A percentile compares a stretch with the other conserved stretches of the same genome.
phyloP scores from a whole-genome alignment of 306 rosid species.

The Cicer arietinum region DNA sequence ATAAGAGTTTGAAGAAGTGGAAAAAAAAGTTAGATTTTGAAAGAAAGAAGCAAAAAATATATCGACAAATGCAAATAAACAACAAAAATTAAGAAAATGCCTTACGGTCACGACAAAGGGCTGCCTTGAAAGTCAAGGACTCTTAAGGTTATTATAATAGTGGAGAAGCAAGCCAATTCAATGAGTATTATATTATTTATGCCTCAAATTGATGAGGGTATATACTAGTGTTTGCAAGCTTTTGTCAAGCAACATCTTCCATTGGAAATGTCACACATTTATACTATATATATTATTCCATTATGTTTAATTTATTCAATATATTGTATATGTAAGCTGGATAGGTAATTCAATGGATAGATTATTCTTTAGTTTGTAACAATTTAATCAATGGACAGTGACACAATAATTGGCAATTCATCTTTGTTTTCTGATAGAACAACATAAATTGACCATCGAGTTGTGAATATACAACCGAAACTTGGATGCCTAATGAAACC shows the following conservation, averaged over 20 bases:
- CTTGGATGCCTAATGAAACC: constrained; percentile 29
- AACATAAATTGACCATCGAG: constrained; percentile 12
- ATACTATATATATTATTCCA: constrained; percentile 19
- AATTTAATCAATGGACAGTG: constrained; percentile 13
- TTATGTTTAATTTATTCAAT: constrained; percentile 14
- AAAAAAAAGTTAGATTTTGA: constrained; percentile 20
- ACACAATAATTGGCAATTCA: constrained; percentile 7
- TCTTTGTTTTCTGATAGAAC: not conserved
- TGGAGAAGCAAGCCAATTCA: constrained; percentile 26
- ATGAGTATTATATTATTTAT: constrained; percentile 39
- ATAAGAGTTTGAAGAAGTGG: constrained; percentile 25
- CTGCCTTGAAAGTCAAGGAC: constrained; percentile 72
- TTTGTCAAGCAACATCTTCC: constrained; percentile 48
- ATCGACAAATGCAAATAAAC: constrained; percentile 57
- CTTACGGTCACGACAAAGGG: constrained; percentile 64
- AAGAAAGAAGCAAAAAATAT: constrained; percentile 45
- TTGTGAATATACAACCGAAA: not conserved
- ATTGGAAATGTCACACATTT: constrained; percentile 52
- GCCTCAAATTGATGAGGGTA: constrained; percentile 32
- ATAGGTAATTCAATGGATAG: not conserved
- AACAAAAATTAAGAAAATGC: constrained; percentile 44
- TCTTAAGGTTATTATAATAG: constrained; percentile 34
- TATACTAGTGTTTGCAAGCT: constrained; percentile 55
- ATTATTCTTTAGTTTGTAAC: not conserved
- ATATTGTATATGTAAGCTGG: constrained; percentile 5